phyloP scores from a whole-genome alignment of 441 rosid genomes.

The Erodium texanum region DNA sequence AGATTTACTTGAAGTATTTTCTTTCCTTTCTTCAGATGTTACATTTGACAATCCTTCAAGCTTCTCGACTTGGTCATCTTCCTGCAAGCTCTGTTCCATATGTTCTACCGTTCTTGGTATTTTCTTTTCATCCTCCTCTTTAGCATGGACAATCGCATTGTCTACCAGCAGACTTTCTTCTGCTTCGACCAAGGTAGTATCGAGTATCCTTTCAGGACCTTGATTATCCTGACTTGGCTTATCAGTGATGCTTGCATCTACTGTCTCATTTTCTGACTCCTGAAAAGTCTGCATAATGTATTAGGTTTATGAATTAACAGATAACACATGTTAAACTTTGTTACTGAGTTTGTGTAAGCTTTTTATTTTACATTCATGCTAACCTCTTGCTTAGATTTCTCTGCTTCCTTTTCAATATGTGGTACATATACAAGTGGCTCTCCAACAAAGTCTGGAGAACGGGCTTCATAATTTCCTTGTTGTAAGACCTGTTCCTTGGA shows the following conservation, averaged over 20 bases:
- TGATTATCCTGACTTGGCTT: not conserved
- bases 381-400: conserved; percentile 1
- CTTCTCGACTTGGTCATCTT: conserved; percentile 10
- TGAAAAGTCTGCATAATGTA: conserved; percentile 1
- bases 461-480: not conserved
- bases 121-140: conserved; percentile 1
- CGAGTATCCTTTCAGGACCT: not conserved
- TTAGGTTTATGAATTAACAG: not conserved
- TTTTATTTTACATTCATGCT: not conserved
- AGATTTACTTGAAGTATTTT: conserved; percentile 4
- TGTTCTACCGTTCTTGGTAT: not conserved
- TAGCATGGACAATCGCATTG: not conserved
- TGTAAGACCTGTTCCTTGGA: not conserved
- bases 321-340: conserved; percentile 4
- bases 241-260: not conserved
- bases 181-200: not conserved
- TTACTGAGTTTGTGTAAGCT: conserved; percentile 1
- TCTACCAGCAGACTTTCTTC: not conserved
- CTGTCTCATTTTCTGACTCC: not conserved
- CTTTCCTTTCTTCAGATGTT: conserved; percentile 12
- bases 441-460: not conserved
- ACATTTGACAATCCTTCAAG: not conserved
- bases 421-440: not conserved
- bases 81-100: not conserved
- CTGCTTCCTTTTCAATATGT: not conserved